Evolutionary conservation across 2,329 filamentous ascomycete genomes (phyloP), one percentile per base, ranked within the genome.

Genomic region (Venturia aucupariae): DNA sequence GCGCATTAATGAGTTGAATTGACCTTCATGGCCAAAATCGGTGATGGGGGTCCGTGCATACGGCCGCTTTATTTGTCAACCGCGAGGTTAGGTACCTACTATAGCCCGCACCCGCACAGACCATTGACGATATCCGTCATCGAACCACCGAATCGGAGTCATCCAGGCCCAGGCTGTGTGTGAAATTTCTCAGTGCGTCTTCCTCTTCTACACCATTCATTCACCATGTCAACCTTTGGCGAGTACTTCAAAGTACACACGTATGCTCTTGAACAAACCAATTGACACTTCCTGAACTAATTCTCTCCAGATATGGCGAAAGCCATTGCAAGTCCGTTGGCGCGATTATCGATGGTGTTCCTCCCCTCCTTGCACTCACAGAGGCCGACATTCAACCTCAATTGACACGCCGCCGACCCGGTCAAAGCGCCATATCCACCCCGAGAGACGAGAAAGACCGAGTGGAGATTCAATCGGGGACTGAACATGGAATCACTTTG

Each of bases 261-360:
- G 86, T 92, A 83, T 70, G 85, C 78, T 54, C 38, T 57, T 60
- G 35, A 65, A 30, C 42, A 61, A 67, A 69, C 66, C 67, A 63
- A 55, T 17, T 30, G 64, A 67, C 27, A 65, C 59, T 67, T 61
- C 65, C 38, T 42, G 63, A 13, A 42, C 41, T 60, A 24, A 57
- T 57, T 35, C 4, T 30, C 42, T 27, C 35, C 13, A 54, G 61
- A 73, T 90, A 90, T 79, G 89, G 89, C 75, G 89, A 92, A 77
- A 95, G 90, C 65, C 93, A 97, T 79, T 95, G 93, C 80, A 88
- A 87, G 72, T 93, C 89, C 39, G 92, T 97, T 72, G 92, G 92
- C 73, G 95, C 90, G 80, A 97, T 97, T 72, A 88, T 97, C 77
- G 93, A 97, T 75, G 92, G 92, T 71, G 90, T 86, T 73, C 94